These are phyloP conservation scores for Oxalis stricta DNA, from an alignment of 441 rosid species.

Conservation along the genomic window DNA sequence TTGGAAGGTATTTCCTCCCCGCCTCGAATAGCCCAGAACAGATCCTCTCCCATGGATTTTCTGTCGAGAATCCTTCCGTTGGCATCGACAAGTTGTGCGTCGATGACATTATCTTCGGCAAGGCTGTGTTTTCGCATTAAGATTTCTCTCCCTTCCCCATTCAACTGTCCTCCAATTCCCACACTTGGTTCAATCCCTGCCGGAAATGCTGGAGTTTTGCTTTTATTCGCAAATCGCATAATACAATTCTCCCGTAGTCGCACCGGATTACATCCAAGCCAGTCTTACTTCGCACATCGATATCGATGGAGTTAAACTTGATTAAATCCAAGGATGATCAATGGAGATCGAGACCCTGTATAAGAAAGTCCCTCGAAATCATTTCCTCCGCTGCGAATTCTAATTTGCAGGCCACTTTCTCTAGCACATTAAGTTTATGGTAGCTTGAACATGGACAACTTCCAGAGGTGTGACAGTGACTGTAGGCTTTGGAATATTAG, in stretches of 20 bases:
- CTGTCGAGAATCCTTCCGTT: too few relatives aligned
- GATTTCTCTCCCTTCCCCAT: conserved; percentile 9
- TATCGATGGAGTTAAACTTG: background rate
- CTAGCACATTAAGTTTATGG: conserved; percentile 18
- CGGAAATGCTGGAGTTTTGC: conserved; percentile 8
- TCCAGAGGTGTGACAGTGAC: conserved; percentile 16
- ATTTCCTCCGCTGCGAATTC: conserved; percentile 20
- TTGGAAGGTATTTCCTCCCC: too few relatives aligned
- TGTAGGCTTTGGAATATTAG: conserved; percentile 9
- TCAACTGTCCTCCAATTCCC: conserved; percentile 11
- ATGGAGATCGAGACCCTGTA: conserved; percentile 13
- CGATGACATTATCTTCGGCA: too few relatives aligned
- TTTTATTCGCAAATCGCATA: conserved; percentile 9
- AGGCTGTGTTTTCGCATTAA: background rate
- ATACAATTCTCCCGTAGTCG: conserved; percentile 12
- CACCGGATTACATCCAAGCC: conserved; percentile 24
- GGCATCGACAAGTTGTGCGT: too few relatives aligned
- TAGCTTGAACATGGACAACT: conserved; percentile 13
- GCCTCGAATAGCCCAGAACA: too few relatives aligned
- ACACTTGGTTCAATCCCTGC: conserved; percentile 7
- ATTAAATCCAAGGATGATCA: conserved; percentile 14
- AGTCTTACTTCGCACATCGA: conserved; percentile 4
- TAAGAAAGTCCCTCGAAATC: conserved; percentile 21
- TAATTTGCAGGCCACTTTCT: conserved; percentile 11
- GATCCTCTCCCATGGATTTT: background rate